Percentiles rank a stretch among this genome's conserved stretches.
These are phyloP conservation scores for Acer campestre DNA, from an alignment of 345 rosid genomes.

Conservation along the genomic window DNA sequence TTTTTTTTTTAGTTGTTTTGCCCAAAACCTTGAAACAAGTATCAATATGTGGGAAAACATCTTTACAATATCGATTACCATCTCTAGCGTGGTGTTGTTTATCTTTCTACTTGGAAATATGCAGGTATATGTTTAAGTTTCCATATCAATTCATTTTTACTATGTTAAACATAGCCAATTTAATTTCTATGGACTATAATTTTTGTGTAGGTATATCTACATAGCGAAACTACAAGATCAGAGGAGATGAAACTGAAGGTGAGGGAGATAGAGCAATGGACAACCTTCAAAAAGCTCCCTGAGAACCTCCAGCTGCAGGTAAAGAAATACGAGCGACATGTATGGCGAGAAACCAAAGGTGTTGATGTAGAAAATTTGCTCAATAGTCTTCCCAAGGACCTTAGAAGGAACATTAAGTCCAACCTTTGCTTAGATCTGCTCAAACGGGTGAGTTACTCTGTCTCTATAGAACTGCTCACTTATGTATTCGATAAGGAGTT, in stretches of 20 bases:
- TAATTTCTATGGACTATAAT: neutral
- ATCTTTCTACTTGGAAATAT: constrained; percentile 53
- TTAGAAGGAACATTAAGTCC: constrained; percentile 33
- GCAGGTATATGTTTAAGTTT: constrained; percentile 35
- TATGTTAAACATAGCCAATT: neutral
- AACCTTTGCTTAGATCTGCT: constrained; percentile 28
- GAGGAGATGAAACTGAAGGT: neutral
- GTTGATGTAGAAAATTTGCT: constrained; percentile 34
- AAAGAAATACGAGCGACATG: constrained; percentile 35
- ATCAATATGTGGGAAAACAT: too few relatives aligned
- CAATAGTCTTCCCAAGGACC: constrained; percentile 28
- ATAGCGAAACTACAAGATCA: neutral
- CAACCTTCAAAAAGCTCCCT: constrained; percentile 31
- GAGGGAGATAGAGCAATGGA: constrained; percentile 40
- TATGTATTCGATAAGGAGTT: too few relatives aligned
- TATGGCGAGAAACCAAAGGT: constrained; percentile 41
- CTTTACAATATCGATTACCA: constrained; percentile 24
- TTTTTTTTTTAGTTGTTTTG: too few relatives aligned
- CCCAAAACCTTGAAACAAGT: too few relatives aligned
- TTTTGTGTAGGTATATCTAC: neutral
- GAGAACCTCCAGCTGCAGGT: constrained; percentile 32
- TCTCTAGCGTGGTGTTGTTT: constrained; percentile 46
- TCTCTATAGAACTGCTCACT: neutral
- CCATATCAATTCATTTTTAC: neutral
- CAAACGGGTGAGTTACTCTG: neutral